These are phyloP conservation scores for Diaporthe capsici DNA, from an alignment of 2,329 filamentous ascomycete species.

Conservation along the genomic window DNA sequence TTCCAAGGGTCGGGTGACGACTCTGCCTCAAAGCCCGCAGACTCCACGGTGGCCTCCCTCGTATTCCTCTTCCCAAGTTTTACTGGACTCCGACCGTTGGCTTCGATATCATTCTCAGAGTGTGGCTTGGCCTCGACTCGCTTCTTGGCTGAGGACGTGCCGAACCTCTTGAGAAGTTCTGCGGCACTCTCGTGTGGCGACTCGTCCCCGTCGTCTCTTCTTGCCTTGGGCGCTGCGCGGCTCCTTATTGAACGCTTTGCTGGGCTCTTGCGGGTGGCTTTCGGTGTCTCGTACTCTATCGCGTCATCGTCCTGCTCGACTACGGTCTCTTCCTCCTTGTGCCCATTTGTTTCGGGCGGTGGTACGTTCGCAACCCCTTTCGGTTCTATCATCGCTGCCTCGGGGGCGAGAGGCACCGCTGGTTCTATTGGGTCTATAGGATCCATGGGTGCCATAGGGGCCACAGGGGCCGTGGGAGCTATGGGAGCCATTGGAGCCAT, in stretches of 20 bases:
- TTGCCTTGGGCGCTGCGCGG: background rate
- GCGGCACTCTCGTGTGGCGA: slow-evolving; percentile 4
- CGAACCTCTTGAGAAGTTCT: slow-evolving; percentile 1
- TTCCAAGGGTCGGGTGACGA: background rate
- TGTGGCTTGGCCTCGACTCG: background rate
- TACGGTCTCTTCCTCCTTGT: slow-evolving; percentile 12
- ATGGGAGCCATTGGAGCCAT: slow-evolving; percentile 37
- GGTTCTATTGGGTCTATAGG: slow-evolving; percentile 1
- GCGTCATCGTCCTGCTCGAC: slow-evolving; percentile 25
- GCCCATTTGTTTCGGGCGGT: background rate
- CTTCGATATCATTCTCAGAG: background rate
- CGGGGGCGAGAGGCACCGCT: background rate
- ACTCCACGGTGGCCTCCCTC: slow-evolving; percentile 36
- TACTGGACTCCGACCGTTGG: background rate
- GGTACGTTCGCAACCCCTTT: background rate
- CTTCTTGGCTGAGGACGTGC: slow-evolving; percentile 7
- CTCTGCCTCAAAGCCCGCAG: slow-evolving; percentile 38
- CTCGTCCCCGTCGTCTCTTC: background rate
- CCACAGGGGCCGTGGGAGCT: background rate
- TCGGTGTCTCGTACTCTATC: slow-evolving; percentile 38
- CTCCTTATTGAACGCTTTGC: background rate
- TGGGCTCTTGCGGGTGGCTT: slow-evolving; percentile 39
- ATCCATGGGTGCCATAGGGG: slow-evolving; percentile 12
- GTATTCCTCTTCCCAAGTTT: background rate
- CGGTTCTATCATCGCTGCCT: background rate